Evolutionary conservation across 2,329 filamentous ascomycete genomes (phyloP), one percentile per base, ranked within the genome.

Genomic region (Aspergillus japonicus): DNA sequence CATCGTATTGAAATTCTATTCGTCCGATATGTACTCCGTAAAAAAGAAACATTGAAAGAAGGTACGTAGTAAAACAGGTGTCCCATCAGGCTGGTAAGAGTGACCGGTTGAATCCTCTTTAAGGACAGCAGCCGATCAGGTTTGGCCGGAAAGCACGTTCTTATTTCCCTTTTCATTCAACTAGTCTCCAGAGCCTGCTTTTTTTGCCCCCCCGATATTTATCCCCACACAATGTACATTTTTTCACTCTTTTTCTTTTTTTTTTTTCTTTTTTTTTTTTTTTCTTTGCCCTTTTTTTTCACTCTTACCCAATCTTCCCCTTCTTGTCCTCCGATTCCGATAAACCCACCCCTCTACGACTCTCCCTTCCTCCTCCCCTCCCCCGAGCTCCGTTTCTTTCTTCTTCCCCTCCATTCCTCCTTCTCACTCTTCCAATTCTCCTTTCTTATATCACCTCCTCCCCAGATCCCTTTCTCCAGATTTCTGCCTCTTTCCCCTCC

Each of bases 131-230:
- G 61, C 57, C 64, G 65, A 66, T 67, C 63, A 64, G 57, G 59
- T 55, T 59, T 62, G 39, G 39, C 2, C 14, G 39, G 39, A 16
- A 60, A 68, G 64, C 66, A 68, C 66, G 63, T 68, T 68, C 68
- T 69, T 64, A 63, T 64, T 60, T 47, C 52, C 52, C 47, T 54
- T 54, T 44, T 35, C 39, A 44, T 44, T 19, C 39, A 44, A 35
- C 33, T 44, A n/a, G 39, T 42, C 50, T 52, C 50, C 12, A 52
- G 50, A 52, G 50, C 50, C 52, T 54, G 52, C 52, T 62, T 62
- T 64, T 66, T 65, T 63, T 66, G 53, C 55, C 64, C 60, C 61
- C 62, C 62, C 60, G 60, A 62, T 73, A 77, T 78, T 67, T 69
- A 75, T 65, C 62, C 62, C 67, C 66, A 68, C 69, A 69, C 66